A percentile compares a stretch with the other conserved stretches of the same genome.
Evolutionary conservation across 768 basidiomycete species (phyloP).

Genomic region (Ramaria rubella): DNA sequence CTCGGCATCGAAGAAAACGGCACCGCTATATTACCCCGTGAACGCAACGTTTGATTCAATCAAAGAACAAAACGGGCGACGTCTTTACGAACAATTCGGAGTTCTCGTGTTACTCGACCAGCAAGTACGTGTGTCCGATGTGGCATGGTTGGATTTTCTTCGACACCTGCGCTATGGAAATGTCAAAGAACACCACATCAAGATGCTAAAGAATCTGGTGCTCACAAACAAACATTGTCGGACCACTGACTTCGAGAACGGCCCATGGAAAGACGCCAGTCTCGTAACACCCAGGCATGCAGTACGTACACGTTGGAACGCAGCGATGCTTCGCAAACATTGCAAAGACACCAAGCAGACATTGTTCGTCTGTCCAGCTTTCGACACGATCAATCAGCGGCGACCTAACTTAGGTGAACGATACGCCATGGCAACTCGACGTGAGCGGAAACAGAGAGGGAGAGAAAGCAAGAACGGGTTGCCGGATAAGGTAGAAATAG

Average conservation of each 20-base stretch:
- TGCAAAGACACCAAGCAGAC: conserved; percentile 19
- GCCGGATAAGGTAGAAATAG: conserved; percentile 20
- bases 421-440: not conserved
- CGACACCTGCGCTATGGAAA: conserved; percentile 21
- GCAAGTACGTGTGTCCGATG: conserved; percentile 30
- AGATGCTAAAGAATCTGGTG: conserved; percentile 21
- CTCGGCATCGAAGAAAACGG: conserved; percentile 11
- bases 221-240: too few relatives aligned
- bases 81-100: conserved; percentile 23
- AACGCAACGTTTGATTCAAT: not conserved
- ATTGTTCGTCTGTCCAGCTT: too few relatives aligned
- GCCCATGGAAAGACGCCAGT: conserved; percentile 28
- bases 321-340: conserved; percentile 15
- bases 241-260: conserved; percentile 16
- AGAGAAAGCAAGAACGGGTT: too few relatives aligned
- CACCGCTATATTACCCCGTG: conserved; percentile 17
- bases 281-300: too few relatives aligned
- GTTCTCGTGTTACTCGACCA: conserved; percentile 32
- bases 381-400: conserved; percentile 20
- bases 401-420: conserved; percentile 9
- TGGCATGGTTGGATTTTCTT: conserved; percentile 28
- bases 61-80: conserved; percentile 14
- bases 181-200: conserved; percentile 22
- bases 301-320: conserved; percentile 34
- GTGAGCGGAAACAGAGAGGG: too few relatives aligned